Percentiles rank a stretch among this genome's conserved stretches.
These are phyloP conservation scores for Tetrapyrgos nigripes DNA, from an alignment of 1,284 basidiomycete species.

Conservation along the genomic window DNA sequence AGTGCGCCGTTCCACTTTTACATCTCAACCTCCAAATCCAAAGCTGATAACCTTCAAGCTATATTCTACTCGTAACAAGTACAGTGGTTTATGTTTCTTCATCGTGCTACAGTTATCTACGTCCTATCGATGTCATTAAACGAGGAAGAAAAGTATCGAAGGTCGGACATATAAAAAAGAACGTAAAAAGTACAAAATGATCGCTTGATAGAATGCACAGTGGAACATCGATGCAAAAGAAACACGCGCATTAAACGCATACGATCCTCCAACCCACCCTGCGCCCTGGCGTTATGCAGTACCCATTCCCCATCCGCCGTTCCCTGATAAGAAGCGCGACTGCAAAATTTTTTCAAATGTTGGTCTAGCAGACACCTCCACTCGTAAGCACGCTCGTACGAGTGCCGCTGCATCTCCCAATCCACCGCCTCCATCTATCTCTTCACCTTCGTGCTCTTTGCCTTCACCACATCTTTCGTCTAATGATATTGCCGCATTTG, in stretches of 20 bases:
- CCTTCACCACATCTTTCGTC: slow-evolving; percentile 79
- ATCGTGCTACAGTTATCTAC: background rate
- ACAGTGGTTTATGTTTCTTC: background rate
- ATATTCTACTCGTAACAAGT: background rate
- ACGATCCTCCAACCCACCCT: background rate
- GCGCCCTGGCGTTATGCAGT: slow-evolving; percentile 4
- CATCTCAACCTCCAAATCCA: no score
- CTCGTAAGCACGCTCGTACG: slow-evolving; percentile 79
- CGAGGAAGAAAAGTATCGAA: background rate
- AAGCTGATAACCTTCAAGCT: no score
- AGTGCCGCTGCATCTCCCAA: slow-evolving; percentile 83
- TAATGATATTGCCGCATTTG: slow-evolving; percentile 72
- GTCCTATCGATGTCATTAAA: background rate
- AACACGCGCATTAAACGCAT: background rate
- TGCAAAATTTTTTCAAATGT: slow-evolving; percentile 82
- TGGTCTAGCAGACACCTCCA: slow-evolving; percentile 77
- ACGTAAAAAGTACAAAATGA: background rate
- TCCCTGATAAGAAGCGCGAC: slow-evolving; percentile 78
- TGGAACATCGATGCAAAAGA: background rate
- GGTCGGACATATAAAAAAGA: background rate
- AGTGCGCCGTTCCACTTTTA: no score
- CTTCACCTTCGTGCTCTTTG: slow-evolving; percentile 73
- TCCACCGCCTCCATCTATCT: slow-evolving; percentile 80
- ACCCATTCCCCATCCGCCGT: slow-evolving; percentile 63
- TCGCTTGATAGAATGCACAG: background rate